phyloP scores from a whole-genome alignment of 306 rosid genomes.

The Quercus agrifolia region DNA sequence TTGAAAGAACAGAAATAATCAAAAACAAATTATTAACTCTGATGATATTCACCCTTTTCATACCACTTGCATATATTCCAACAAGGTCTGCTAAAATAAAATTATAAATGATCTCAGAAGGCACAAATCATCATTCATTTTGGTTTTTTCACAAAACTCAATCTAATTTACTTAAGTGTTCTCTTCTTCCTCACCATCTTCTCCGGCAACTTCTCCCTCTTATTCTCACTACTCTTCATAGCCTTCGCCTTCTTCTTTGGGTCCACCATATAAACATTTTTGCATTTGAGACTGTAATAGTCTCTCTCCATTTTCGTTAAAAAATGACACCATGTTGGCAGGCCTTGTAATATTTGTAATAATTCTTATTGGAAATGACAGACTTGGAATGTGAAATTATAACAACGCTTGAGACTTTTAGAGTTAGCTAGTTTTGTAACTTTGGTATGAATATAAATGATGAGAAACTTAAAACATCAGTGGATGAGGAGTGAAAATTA shows the following conservation, averaged over 20 bases:
- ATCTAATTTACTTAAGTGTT: conserved; percentile 63
- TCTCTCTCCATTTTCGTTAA: too few relatives aligned
- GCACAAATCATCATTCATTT: conserved; percentile 38
- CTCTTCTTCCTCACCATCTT: conserved; percentile 88
- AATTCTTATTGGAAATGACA: too few relatives aligned
- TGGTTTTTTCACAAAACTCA: conserved; percentile 77
- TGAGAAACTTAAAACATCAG: too few relatives aligned
- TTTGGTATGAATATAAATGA: too few relatives aligned
- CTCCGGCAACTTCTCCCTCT: conserved; percentile 79
- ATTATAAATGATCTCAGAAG: conserved; percentile 10
- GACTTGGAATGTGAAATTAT: too few relatives aligned
- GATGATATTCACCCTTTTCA: conserved; percentile 4
- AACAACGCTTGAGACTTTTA: too few relatives aligned
- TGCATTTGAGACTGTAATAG: too few relatives aligned
- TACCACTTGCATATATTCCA: background rate
- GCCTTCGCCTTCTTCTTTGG: conserved; percentile 56
- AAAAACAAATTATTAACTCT: conserved; percentile 21
- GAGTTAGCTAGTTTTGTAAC: too few relatives aligned
- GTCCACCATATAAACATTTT: conserved; percentile 49
- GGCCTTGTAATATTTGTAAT: too few relatives aligned
- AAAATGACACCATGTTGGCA: too few relatives aligned
- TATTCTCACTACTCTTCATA: conserved; percentile 49
- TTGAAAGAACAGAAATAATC: background rate
- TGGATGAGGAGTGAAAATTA: too few relatives aligned
- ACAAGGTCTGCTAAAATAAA: background rate